phyloP scores from a whole-genome alignment of 179 eudicot genomes.

The Patellifolia procumbens region DNA sequence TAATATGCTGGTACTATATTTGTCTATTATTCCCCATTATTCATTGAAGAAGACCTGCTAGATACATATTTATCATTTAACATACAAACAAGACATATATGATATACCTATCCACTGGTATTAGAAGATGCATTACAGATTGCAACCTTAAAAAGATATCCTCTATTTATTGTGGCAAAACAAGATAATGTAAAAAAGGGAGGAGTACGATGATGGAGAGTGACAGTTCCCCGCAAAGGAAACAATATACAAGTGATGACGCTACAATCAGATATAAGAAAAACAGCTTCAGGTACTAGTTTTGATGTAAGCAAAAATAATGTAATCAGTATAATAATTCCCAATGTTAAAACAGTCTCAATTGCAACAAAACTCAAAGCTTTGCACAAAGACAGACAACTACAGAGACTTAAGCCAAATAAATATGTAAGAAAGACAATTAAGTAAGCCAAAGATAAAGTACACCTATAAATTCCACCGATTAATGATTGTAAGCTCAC shows the following conservation, averaged over 20 bases:
- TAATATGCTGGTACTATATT: too few relatives aligned
- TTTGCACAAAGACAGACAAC: neutral
- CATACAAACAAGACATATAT: neutral
- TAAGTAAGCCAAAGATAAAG: constrained; percentile 1
- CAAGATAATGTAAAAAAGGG: neutral
- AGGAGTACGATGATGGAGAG: neutral
- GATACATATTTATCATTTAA: neutral
- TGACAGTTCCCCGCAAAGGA: neutral
- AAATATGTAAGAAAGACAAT: neutral
- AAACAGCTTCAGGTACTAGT: neutral
- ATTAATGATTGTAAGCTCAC: constrained; percentile 35
- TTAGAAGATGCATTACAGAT: neutral
- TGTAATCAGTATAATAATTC: neutral
- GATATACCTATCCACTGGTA: too few relatives aligned
- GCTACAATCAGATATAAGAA: neutral
- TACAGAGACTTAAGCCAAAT: neutral
- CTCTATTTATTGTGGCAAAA: neutral
- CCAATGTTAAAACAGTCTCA: neutral
- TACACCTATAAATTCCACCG: constrained; percentile 14
- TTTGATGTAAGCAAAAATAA: neutral
- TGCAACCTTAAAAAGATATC: neutral
- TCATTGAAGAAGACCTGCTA: too few relatives aligned
- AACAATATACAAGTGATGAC: neutral
- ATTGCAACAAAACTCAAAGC: neutral
- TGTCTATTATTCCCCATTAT: too few relatives aligned